These are phyloP conservation scores for Lotus japonicus DNA, from an alignment of 306 rosid genomes.

Conservation along the genomic window DNA sequence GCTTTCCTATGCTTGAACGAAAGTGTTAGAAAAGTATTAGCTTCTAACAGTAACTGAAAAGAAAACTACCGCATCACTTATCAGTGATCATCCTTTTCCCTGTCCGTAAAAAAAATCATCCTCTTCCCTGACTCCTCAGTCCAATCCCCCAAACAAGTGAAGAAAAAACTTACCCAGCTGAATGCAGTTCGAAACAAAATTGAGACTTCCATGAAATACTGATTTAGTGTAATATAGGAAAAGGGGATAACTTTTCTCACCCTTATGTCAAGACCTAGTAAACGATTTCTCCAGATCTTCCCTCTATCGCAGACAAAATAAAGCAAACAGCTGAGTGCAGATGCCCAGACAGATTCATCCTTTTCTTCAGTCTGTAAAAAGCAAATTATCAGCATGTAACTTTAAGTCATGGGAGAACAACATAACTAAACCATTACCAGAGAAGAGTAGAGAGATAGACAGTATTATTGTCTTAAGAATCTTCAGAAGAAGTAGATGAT, in stretches of 20 bases:
- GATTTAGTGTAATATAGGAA: neutral
- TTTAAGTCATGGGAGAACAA: neutral
- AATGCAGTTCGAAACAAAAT: neutral
- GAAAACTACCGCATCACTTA: neutral
- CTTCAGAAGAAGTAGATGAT: neutral
- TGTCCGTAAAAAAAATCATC: too few relatives aligned
- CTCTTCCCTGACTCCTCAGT: neutral
- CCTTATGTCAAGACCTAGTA: slow-evolving; percentile 94
- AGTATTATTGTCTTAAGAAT: neutral
- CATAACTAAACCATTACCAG: neutral
- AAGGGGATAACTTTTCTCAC: slow-evolving; percentile 42
- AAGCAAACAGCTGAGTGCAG: slow-evolving; percentile 96
- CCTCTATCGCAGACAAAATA: slow-evolving; percentile 98
- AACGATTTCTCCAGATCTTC: slow-evolving; percentile 69
- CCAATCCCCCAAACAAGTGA: neutral
- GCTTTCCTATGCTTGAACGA: neutral
- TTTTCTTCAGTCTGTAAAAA: slow-evolving; percentile 71
- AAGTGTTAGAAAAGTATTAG: neutral
- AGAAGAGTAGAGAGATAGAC: slow-evolving; percentile 1
- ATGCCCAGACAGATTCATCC: slow-evolving; percentile 97
- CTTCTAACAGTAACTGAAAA: neutral
- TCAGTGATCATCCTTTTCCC: slow-evolving; percentile 2
- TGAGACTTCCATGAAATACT: slow-evolving; percentile 1
- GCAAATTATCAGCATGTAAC: slow-evolving; percentile 2
- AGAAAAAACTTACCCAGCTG: slow-evolving; percentile 13